phyloP scores from a whole-genome alignment of 169 alveolate genomes.

The Plasmodium coatneyi region DNA sequence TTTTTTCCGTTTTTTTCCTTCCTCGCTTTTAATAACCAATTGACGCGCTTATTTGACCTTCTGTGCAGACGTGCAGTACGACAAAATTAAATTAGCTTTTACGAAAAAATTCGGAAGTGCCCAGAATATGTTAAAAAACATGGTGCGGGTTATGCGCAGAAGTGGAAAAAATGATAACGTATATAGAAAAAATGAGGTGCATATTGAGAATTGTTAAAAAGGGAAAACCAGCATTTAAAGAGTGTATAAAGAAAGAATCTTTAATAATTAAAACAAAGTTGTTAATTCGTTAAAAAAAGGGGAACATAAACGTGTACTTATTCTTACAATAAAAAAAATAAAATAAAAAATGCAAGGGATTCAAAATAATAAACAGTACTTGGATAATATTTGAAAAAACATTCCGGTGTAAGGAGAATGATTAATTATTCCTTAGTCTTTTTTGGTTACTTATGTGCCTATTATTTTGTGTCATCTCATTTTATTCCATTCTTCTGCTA shows the following conservation, averaged over 20 bases:
- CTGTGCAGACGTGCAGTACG: not conserved
- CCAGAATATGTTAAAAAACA: not conserved
- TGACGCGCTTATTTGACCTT: not conserved
- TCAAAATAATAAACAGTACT: not conserved
- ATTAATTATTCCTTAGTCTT: not conserved
- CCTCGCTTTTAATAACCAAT: not conserved
- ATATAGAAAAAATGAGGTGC: not conserved
- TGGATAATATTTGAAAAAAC: slow-evolving; percentile 8
- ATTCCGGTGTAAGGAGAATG: slow-evolving; percentile 11
- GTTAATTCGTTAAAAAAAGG: slow-evolving; percentile 8
- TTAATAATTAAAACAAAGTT: slow-evolving; percentile 24
- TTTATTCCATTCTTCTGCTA: not conserved
- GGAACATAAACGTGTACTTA: not conserved
- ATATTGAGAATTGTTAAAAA: not conserved
- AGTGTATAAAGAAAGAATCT: not conserved
- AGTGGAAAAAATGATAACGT: not conserved
- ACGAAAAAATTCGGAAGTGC: not conserved
- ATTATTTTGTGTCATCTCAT: not conserved
- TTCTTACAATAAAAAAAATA: not conserved
- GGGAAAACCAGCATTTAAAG: not conserved
- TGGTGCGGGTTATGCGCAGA: not conserved
- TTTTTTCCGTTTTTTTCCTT: not conserved
- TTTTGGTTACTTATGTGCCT: not conserved
- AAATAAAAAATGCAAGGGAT: not conserved
- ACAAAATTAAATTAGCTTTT: not conserved